Evolutionary conservation across 1,284 basidiomycete species (phyloP).

Genomic region (Cryptococcus maquisensis): DNA sequence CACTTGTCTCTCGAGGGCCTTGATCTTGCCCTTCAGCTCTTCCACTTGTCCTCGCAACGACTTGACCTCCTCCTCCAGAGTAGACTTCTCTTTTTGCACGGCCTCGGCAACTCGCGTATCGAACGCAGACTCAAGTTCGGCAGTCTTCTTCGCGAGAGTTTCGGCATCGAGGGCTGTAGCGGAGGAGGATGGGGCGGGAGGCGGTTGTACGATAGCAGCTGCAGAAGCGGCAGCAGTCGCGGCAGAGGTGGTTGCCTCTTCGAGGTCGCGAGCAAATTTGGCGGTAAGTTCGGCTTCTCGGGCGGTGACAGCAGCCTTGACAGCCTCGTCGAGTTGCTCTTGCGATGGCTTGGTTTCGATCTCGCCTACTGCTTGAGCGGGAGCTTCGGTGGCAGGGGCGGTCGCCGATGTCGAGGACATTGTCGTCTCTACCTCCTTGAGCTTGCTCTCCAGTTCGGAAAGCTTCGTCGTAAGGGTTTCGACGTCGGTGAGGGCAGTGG

Average conservation of each 20-base stretch:
- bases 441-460: slow-evolving; percentile 19
- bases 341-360: slow-evolving; percentile 9
- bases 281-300: slow-evolving; percentile 36
- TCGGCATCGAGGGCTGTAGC: slow-evolving; percentile 5
- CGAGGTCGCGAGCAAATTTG: slow-evolving; percentile 26
- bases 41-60: slow-evolving; percentile 28
- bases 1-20: slow-evolving; percentile 32
- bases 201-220: not conserved
- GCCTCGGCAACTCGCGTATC: slow-evolving; percentile 22
- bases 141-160: slow-evolving; percentile 27
- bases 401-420: not conserved
- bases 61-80: slow-evolving; percentile 15
- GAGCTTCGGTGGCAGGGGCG: slow-evolving; percentile 1
- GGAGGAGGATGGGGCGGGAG: slow-evolving; percentile 11
- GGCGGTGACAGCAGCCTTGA: slow-evolving; percentile 39
- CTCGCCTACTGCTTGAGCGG: not conserved
- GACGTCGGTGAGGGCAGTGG: slow-evolving; percentile 4
- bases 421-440: slow-evolving; percentile 10
- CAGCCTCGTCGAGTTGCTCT: slow-evolving; percentile 33
- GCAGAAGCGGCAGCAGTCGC: not conserved
- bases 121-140: slow-evolving; percentile 20
- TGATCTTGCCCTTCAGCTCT: slow-evolving; percentile 35
- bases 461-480: slow-evolving; percentile 23
- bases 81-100: slow-evolving; percentile 7
- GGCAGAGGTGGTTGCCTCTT: slow-evolving; percentile 13